phyloP scores from a whole-genome alignment of 2,329 filamentous ascomycete species.

The Grosmannia clavigera region DNA sequence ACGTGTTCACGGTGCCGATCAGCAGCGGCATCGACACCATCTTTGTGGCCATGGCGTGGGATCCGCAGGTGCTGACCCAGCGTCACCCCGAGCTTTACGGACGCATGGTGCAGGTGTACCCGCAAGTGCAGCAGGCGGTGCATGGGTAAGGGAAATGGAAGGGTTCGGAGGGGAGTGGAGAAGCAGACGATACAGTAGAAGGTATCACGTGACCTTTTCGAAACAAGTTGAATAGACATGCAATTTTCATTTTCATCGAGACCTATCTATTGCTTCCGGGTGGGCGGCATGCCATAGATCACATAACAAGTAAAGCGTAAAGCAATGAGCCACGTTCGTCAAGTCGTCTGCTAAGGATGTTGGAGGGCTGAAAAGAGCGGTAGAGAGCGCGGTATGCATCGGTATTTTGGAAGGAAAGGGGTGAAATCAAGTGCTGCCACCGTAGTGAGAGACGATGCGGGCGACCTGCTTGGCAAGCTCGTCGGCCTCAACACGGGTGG shows the following conservation, averaged over 20 bases:
- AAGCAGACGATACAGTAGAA: too few species aligned
- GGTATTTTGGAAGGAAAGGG: background rate
- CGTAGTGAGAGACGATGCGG: constrained; percentile 55
- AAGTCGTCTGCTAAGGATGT: background rate
- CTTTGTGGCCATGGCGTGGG: constrained; percentile 66
- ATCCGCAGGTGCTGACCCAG: constrained; percentile 60
- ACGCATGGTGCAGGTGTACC: constrained; percentile 70
- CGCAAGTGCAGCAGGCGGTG: constrained; percentile 68
- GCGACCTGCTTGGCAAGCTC: constrained; percentile 79
- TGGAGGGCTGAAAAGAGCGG: background rate
- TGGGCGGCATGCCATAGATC: background rate
- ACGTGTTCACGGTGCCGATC: constrained; percentile 76
- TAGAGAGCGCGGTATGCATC: background rate
- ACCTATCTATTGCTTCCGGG: background rate
- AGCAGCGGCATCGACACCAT: constrained; percentile 84
- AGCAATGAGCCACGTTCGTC: background rate
- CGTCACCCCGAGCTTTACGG: constrained; percentile 75
- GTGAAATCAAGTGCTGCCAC: constrained; percentile 12
- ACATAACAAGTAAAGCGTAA: background rate
- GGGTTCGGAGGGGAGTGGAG: too few species aligned
- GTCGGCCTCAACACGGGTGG: constrained; percentile 77
- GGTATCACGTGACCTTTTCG: background rate
- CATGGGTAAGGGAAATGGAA: background rate
- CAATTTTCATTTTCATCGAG: background rate
- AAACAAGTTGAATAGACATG: background rate